Conservation (phyloP, 23 red algal species). For the Gracilaria gracilis region DNA sequence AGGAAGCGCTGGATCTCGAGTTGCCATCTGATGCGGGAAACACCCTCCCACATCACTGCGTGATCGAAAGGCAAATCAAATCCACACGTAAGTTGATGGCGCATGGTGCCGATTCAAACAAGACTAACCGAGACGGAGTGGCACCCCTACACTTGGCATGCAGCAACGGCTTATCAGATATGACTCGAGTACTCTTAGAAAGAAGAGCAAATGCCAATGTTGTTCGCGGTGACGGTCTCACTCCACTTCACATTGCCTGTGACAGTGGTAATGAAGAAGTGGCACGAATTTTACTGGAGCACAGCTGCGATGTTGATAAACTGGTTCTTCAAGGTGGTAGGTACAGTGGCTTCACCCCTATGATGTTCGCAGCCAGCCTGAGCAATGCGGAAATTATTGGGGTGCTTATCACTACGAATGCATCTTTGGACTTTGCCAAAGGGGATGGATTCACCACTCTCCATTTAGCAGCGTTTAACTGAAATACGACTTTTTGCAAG, state of each 20-base stretch:
- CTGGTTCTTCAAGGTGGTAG: constrained; percentile 22
- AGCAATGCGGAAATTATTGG: constrained; percentile 27
- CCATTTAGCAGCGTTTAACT: constrained; percentile 48
- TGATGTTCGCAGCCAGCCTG: constrained; percentile 56
- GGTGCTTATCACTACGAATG: neutral
- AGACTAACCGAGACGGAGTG: constrained; percentile 46
- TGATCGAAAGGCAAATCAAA: constrained; percentile 36
- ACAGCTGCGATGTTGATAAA: constrained; percentile 27
- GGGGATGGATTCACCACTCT: constrained; percentile 55
- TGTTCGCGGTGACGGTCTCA: constrained; percentile 36
- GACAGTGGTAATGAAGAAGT: constrained; percentile 53
- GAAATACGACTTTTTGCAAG: constrained; percentile 48
- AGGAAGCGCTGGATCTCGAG: constrained; percentile 42
- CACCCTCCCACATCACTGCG: constrained; percentile 47
- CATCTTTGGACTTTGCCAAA: constrained; percentile 24
- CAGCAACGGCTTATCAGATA: constrained; percentile 21
- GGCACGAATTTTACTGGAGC: constrained; percentile 25
- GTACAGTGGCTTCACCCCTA: constrained; percentile 45
- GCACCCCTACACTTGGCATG: constrained; percentile 39
- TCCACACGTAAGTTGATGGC: constrained; percentile 18
- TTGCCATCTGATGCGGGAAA: constrained; percentile 42
- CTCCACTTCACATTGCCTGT: constrained; percentile 48
- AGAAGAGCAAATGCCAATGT: constrained; percentile 45
- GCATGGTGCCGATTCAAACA: constrained; percentile 40
- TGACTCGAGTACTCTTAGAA: constrained; percentile 38